phyloP scores from a whole-genome alignment of 257 asterid species.

The Sherardia arvensis region DNA sequence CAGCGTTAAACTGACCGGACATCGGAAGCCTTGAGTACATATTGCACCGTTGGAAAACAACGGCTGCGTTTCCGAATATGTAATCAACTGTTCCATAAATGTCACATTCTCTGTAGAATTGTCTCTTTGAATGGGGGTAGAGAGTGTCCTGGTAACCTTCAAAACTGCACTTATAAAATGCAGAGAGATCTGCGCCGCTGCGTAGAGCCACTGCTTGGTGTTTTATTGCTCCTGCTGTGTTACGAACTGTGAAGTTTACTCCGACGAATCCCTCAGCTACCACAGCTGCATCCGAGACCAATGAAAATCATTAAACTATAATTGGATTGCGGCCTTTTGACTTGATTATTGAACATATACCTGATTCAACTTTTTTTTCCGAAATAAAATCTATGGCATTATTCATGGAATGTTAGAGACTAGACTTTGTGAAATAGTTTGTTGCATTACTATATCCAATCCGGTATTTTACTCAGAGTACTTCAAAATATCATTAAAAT shows the following conservation, averaged over 20 bases:
- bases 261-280: not conserved
- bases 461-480: too few species aligned
- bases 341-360: too few species aligned
- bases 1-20: conserved; percentile 19
- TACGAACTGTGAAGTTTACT: not conserved
- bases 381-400: too few species aligned
- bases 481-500: too few species aligned
- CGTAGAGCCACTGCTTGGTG: conserved; percentile 31
- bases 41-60: conserved; percentile 24
- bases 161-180: conserved; percentile 25
- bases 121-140: not conserved
- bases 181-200: conserved; percentile 23
- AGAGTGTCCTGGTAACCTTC: conserved; percentile 14
- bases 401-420: too few species aligned
- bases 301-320: not conserved
- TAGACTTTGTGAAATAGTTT: too few species aligned
- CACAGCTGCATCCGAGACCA: not conserved
- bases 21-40: conserved; percentile 21
- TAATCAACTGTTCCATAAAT: conserved; percentile 28
- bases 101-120: conserved; percentile 10
- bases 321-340: too few species aligned
- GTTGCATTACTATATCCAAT: too few species aligned
- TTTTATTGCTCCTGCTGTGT: conserved; percentile 18
- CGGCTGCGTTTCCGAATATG: conserved; percentile 30
- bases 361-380: too few species aligned